Conservation (phyloP, 1,139 yeast species). For the Blastobotrys ciferrii region DNA sequence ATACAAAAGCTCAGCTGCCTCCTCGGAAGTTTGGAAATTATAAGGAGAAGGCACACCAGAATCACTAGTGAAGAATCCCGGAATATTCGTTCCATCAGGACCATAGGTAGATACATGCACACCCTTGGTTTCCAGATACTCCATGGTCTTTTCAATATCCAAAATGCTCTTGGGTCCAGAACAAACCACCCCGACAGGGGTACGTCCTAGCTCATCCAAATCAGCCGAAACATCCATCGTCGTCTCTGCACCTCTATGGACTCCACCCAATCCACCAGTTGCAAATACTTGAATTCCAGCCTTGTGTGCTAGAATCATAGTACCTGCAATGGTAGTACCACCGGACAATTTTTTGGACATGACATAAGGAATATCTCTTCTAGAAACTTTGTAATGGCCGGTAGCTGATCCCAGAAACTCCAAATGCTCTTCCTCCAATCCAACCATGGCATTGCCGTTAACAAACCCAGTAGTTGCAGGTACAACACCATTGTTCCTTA, state of each 20-base stretch:
- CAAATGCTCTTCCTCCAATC: conserved; percentile 51
- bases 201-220: conserved; percentile 75
- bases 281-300: conserved; percentile 87
- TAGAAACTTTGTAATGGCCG: conserved; percentile 60
- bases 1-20: conserved; percentile 61
- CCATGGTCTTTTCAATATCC: conserved; percentile 79
- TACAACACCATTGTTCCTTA: conserved; percentile 63
- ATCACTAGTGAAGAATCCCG: conserved; percentile 79
- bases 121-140: conserved; percentile 86
- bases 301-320: conserved; percentile 73
- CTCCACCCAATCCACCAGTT: conserved; percentile 94
- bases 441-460: conserved; percentile 69
- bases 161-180: conserved; percentile 88
- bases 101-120: conserved; percentile 52
- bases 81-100: conserved; percentile 55
- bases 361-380: conserved; percentile 76
- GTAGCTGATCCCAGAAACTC: conserved; percentile 45
- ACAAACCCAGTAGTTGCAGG: conserved; percentile 89
- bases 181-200: conserved; percentile 85
- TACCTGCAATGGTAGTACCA: conserved; percentile 88
- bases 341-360: conserved; percentile 66
- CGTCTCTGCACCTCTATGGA: conserved; percentile 71
- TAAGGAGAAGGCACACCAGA: conserved; percentile 75
- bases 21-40: conserved; percentile 48
- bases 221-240: conserved; percentile 88